Percentiles rank a stretch among this genome's conserved stretches.
Conservation (phyloP, 805 yeast species). For the Wickerhamiella brachini region DNA sequence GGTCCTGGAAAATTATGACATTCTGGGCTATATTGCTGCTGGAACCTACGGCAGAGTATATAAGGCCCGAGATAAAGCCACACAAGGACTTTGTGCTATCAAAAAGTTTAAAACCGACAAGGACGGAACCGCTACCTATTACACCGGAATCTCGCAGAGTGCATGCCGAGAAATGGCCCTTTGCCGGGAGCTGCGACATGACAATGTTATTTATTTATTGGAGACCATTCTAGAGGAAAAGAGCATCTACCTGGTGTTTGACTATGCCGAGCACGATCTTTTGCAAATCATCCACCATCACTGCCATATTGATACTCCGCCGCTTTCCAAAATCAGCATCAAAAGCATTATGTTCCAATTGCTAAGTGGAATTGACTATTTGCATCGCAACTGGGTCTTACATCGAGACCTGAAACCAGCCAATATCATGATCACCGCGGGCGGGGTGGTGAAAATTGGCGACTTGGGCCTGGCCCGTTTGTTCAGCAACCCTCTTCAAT, state of each 20-base stretch:
- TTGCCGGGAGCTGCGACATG: slow-evolving; percentile 73
- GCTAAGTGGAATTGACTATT: slow-evolving; percentile 73
- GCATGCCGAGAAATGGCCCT: slow-evolving; percentile 95
- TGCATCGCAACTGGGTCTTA: slow-evolving; percentile 92
- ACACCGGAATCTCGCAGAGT: slow-evolving; percentile 90
- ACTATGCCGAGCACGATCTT: slow-evolving; percentile 90
- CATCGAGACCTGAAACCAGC: slow-evolving; percentile 97
- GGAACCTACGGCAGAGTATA: slow-evolving; percentile 95
- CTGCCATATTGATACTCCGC: slow-evolving; percentile 70
- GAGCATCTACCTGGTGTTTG: slow-evolving; percentile 87
- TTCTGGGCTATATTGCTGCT: slow-evolving; percentile 92
- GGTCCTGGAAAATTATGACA: slow-evolving; percentile 74
- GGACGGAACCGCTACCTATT: slow-evolving; percentile 70
- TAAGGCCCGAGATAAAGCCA: slow-evolving; percentile 52
- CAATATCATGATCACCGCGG: slow-evolving; percentile 84
- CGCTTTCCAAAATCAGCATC: slow-evolving; percentile 61
- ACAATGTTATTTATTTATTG: slow-evolving; percentile 62
- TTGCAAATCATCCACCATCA: slow-evolving; percentile 90
- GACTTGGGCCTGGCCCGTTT: slow-evolving; percentile 86
- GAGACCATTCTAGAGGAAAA: slow-evolving; percentile 81
- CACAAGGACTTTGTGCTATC: slow-evolving; percentile 51
- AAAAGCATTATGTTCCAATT: slow-evolving; percentile 89
- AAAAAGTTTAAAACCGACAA: slow-evolving; percentile 92
- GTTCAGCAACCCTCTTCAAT: slow-evolving; percentile 75
- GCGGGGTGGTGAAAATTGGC: slow-evolving; percentile 89